Percentiles rank a stretch among this genome's conserved stretches.
These are phyloP conservation scores for Xylaria acuta DNA, from an alignment of 495 filamentous ascomycete genomes.

Conservation along the genomic window DNA sequence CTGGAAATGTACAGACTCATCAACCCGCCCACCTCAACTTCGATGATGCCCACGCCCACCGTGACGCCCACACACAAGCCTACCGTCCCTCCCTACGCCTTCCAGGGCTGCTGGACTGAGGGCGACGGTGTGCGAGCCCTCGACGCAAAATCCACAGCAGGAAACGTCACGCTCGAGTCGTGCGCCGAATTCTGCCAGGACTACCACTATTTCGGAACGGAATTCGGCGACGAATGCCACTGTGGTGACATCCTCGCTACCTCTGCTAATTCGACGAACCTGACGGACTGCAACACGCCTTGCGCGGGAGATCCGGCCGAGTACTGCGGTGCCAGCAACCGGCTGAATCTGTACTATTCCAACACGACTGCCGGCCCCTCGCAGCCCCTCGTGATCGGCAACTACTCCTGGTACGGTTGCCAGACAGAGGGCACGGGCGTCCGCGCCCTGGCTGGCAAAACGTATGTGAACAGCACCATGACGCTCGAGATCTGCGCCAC, in stretches of 20 bases:
- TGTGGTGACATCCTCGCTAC: conserved; percentile 42
- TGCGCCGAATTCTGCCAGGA: conserved; percentile 48
- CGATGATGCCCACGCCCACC: conserved; percentile 23
- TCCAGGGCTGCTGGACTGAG: conserved; percentile 56
- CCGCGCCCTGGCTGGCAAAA: conserved; percentile 35
- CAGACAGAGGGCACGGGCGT: conserved; percentile 34
- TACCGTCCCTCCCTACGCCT: conserved; percentile 45
- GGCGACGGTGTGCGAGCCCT: conserved; percentile 42
- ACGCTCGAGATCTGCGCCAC: conserved; percentile 43
- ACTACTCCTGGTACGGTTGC: conserved; percentile 39
- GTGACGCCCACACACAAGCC: conserved; percentile 35
- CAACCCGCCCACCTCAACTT: conserved; percentile 29
- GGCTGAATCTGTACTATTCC: conserved; percentile 43
- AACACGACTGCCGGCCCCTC: conserved; percentile 31
- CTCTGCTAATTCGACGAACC: conserved; percentile 28
- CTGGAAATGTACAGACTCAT: conserved; percentile 41
- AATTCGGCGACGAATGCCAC: conserved; percentile 46
- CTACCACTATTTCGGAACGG: conserved; percentile 50
- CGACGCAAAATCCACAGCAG: conserved; percentile 27
- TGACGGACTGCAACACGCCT: conserved; percentile 41
- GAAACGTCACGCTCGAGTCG: conserved; percentile 50
- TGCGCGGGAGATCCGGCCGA: conserved; percentile 37
- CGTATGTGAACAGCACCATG: conserved; percentile 33
- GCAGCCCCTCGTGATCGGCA: conserved; percentile 37
- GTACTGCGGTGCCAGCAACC: conserved; percentile 35